phyloP scores from a whole-genome alignment of 2,329 filamentous ascomycete genomes.

The Talaromyces sp. region DNA sequence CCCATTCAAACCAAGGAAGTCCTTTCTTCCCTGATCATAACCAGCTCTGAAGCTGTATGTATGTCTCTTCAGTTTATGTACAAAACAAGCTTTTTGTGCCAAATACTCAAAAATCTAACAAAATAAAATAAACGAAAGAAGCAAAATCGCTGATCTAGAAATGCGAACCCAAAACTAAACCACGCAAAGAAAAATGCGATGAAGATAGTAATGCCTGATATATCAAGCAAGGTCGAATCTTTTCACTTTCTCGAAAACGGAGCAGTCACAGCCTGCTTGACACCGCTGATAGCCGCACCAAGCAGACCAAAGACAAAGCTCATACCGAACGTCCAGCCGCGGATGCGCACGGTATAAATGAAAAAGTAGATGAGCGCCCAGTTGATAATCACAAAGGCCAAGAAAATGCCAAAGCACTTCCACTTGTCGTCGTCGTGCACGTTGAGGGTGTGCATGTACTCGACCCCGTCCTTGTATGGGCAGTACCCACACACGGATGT shows the following conservation, averaged over 20 bases:
- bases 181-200: background rate
- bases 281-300: conserved; percentile 35
- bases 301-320: conserved; percentile 49
- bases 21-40: background rate
- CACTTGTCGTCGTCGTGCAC: conserved; percentile 59
- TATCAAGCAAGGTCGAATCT: background rate
- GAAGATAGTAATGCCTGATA: background rate
- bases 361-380: conserved; percentile 72
- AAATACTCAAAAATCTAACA: background rate
- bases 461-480: conserved; percentile 57
- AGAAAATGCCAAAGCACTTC: conserved; percentile 67
- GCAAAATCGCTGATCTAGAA: background rate
- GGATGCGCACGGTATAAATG: conserved; percentile 66
- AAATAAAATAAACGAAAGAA: background rate
- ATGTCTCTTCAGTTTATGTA: background rate
- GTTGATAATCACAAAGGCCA: conserved; percentile 65
- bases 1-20: background rate
- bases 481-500: conserved; percentile 64
- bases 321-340: conserved; percentile 66
- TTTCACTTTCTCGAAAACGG: conserved; percentile 4
- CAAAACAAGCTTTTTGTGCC: background rate
- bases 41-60: background rate
- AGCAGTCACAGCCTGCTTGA: conserved; percentile 18
- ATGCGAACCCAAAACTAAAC: background rate
- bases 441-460: conserved; percentile 60